Conservation (phyloP, 2,329 filamentous ascomycete species). For the Apiospora koreana region DNA sequence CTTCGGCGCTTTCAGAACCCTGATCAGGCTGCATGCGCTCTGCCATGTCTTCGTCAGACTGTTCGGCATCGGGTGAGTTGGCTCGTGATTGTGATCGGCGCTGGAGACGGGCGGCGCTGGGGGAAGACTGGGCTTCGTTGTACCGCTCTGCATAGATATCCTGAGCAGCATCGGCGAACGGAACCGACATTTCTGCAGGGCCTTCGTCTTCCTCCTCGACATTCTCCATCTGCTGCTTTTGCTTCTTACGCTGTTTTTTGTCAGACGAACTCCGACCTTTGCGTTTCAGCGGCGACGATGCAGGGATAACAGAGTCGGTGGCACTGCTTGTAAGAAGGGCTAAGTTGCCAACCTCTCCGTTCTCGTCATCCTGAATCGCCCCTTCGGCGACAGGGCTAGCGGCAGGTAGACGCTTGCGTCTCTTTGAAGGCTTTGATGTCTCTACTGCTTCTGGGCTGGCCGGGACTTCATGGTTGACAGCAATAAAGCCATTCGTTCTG, state of each 20-base stretch:
- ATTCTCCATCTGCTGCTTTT: constrained; percentile 15
- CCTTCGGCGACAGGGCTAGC: background rate
- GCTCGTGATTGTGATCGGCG: constrained; percentile 11
- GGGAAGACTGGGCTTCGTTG: constrained; percentile 9
- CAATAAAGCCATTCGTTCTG: background rate
- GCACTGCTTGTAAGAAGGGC: background rate
- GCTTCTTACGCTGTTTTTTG: constrained; percentile 19
- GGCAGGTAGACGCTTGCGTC: constrained; percentile 19
- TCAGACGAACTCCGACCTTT: constrained; percentile 16
- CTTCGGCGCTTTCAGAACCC: constrained; percentile 16
- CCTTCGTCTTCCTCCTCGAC: background rate
- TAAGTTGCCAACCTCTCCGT: background rate
- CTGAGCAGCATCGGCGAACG: constrained; percentile 25
- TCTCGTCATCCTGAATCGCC: background rate
- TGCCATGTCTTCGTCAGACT: constrained; percentile 14
- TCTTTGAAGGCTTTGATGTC: constrained; percentile 17
- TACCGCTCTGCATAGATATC: constrained; percentile 25
- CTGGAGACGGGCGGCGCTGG: constrained; percentile 14
- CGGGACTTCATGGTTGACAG: constrained; percentile 15
- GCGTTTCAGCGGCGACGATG: constrained; percentile 19
- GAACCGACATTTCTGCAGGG: background rate
- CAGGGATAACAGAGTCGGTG: background rate
- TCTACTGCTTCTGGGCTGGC: background rate
- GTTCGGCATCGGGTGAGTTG: constrained; percentile 7
- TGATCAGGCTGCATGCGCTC: background rate